Evolutionary conservation across 2,329 filamentous ascomycete species (phyloP).

Genomic region (Neoarthrinium moseri): DNA sequence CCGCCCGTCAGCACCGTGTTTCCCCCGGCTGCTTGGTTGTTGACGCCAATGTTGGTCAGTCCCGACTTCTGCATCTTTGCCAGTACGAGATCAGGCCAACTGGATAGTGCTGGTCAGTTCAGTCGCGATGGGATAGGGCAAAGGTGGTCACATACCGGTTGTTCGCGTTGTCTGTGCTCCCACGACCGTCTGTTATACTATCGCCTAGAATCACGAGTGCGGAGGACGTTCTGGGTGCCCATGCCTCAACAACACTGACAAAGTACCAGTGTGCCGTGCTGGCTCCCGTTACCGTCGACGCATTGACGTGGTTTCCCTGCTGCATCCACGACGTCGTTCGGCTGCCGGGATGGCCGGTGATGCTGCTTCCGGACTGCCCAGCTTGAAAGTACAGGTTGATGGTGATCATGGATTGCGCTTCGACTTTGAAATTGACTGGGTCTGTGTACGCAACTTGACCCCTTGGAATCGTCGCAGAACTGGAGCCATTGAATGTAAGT

Average conservation of each 20-base stretch:
- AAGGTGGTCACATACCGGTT: conserved; percentile 39
- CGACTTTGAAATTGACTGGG: conserved; percentile 53
- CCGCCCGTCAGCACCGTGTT: conserved; percentile 63
- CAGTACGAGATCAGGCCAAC: conserved; percentile 58
- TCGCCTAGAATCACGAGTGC: conserved; percentile 59
- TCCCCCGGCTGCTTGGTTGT: conserved; percentile 69
- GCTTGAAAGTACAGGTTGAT: conserved; percentile 56
- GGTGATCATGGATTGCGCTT: conserved; percentile 50
- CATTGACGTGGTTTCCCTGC: conserved; percentile 53
- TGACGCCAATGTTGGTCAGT: conserved; percentile 51
- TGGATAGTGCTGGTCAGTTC: conserved; percentile 16
- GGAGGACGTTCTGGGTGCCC: conserved; percentile 39
- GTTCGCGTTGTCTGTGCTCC: conserved; percentile 60
- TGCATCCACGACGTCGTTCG: conserved; percentile 61
- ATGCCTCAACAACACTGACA: conserved; percentile 58
- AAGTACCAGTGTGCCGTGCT: conserved; percentile 54
- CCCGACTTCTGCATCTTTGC: conserved; percentile 45
- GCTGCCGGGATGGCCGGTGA: conserved; percentile 65
- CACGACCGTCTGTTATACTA: conserved; percentile 66
- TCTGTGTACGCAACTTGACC: conserved; percentile 61
- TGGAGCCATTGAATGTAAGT: conserved; percentile 57
- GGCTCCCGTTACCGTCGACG: conserved; percentile 41
- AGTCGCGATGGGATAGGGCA: background rate
- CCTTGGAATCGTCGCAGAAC: conserved; percentile 50
- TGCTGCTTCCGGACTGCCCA: conserved; percentile 55